Evolutionary conservation across 192 early-diverging fungal genomes (phyloP), one percentile per base, ranked within the genome.

Genomic region (Podila minutissima): DNA sequence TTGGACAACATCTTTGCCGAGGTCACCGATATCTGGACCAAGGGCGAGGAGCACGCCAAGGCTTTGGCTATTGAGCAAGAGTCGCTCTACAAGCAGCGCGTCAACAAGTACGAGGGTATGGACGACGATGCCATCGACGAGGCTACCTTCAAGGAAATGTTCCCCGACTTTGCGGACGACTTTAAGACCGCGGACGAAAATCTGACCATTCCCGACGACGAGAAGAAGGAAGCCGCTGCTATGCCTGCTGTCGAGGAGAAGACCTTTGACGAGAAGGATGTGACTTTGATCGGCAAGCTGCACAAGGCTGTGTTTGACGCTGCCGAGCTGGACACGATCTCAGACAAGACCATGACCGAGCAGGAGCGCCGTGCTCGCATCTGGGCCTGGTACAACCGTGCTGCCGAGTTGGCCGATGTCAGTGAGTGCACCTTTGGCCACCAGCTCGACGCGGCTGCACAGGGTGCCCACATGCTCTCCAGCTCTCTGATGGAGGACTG

Each of bases 81-180:
- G 49, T 73, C 71, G 13, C 72, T 92, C 33, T 92, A 88, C 71
- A 88, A 87, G 67, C 83, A 83, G 35, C 86, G 88, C 22, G 81
- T 86, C 51, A 87, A 85, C 66, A 86, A 82, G 41, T 82, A 91
- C 29, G 82, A 85, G 28, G 83, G 79, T 58, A 41, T 82, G 24
- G 84, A 83, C 37, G 86, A 90, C 28, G 88, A 96, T 61, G 91
- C 92, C 61, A 84, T 90, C 2, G 92, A 94, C 38, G 94, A 93
- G 66, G 81, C 83, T 49, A 90, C 95, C 59, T 83, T 95, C 35
- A 83, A 83, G 41, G 89, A 93, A 67, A 85, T 93, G 49, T 98
- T 98, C 87, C 94, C 95, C 2, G 94, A 95, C 67, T 97, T 91
- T 82, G 91, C 87, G 68, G 93, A 95, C 10, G 96, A 94, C 59